Base-by-base conservation (phyloP, 2,329 filamentous ascomycete species). In the Sordariomycetes sp. region DNA sequence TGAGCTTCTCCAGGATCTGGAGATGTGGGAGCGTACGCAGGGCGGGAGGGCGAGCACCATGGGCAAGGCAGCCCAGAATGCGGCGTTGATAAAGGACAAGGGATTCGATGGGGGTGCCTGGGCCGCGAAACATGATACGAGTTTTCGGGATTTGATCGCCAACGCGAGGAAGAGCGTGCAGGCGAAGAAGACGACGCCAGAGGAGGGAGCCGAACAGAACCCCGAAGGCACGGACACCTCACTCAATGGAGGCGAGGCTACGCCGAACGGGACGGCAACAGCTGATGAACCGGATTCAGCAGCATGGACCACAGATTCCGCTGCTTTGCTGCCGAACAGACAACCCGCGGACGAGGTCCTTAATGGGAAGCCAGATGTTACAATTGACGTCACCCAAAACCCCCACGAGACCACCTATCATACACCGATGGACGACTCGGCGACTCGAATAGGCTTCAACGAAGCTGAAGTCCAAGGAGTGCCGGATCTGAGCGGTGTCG, bases 1-100 rank as follows among this genome's bases (percentile, higher is more conserved):
- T 6, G 80, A 92, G 37, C 57, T 98, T 5, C 58, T 94, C 12
- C 75, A 73, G 11, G 90, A 96, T 39, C 57, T 98, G 10, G 82
- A 90, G 16, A 59, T 74, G 2, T 96, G 92, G 90, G 92, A 98
- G 57, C 72, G 78, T 29, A 90, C 83, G 0, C 78, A 93, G 42
- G 85, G 86, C 8, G 72, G 75, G 2, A 64, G 65, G 30, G 73
- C 74, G 6, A 57, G 63, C 9, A 59, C 59, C 4, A 58, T 40
- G 16, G 50, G 53, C 2, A 47, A 45, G 11, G 37, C 48, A 3
- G 35, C 45, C 12, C 70, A 62, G 60, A 72, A 42, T 28, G 50
- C 49, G 11, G 39, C 46, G 6, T 45, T 53, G n/a, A 56, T 96
- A 38, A 88, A 84, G 64, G 79, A 82, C 45, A 96, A 94, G 51